phyloP scores from a whole-genome alignment of 192 early-diverging fungal genomes.

The Linnemannia hyalina region DNA sequence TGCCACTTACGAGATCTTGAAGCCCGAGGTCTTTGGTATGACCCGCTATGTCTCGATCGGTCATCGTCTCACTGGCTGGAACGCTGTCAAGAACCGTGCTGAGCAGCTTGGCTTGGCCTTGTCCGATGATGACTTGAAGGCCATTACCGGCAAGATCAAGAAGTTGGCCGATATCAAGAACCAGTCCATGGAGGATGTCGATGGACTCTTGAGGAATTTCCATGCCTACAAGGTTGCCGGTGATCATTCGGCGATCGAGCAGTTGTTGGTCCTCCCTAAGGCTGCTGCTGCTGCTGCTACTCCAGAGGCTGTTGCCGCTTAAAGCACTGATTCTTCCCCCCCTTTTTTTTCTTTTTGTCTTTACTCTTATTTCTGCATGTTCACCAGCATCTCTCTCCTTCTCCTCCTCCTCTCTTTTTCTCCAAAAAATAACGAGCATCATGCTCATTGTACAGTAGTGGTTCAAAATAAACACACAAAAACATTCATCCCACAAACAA shows the following conservation, averaged over 20 bases:
- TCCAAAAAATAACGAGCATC: constrained; percentile 1
- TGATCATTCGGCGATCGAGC: constrained; percentile 55
- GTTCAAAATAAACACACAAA: constrained; percentile 1
- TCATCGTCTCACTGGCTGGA: constrained; percentile 98
- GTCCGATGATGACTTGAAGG: constrained; percentile 92
- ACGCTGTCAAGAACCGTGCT: constrained; percentile 98
- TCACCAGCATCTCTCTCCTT: background rate
- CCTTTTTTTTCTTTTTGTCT: background rate
- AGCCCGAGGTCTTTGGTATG: constrained; percentile 99
- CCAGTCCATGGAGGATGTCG: constrained; percentile 93
- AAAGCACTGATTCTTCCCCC: background rate
- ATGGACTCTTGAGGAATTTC: constrained; percentile 82
- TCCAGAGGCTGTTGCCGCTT: constrained; percentile 14
- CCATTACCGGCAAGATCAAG: constrained; percentile 95
- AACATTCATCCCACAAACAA: background rate
- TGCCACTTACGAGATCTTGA: constrained; percentile 97
- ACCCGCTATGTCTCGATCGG: constrained; percentile 97
- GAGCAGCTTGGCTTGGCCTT: constrained; percentile 89
- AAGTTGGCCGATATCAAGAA: constrained; percentile 93
- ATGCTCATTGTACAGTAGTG: constrained; percentile 1
- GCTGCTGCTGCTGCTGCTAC: background rate
- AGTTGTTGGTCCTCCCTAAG: constrained; percentile 45
- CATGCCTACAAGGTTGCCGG: constrained; percentile 77
- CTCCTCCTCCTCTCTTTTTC: background rate
- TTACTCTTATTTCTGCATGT: constrained; percentile 8